A percentile compares a stretch with the other conserved stretches of the same genome.
These are phyloP conservation scores for Eurotiales sp. DNA, from an alignment of 2,329 filamentous ascomycete genomes.

Conservation along the genomic window DNA sequence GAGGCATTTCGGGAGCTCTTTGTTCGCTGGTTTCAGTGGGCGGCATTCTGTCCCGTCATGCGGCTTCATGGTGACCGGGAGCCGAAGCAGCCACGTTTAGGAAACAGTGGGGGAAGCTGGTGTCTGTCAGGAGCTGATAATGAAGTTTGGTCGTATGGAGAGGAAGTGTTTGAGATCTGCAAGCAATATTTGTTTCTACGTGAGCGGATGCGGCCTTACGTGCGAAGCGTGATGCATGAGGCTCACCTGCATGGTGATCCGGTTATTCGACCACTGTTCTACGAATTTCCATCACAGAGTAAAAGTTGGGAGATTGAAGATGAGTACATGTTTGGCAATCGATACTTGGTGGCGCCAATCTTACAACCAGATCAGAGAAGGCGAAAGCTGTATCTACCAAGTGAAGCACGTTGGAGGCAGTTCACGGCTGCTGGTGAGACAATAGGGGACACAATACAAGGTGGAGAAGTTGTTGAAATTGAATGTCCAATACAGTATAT, in stretches of 20 bases:
- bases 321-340: slow-evolving; percentile 63
- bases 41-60: slow-evolving; percentile 64
- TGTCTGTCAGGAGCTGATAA: slow-evolving; percentile 51
- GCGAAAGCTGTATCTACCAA: slow-evolving; percentile 52
- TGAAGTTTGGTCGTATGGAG: slow-evolving; percentile 65
- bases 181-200: slow-evolving; percentile 57
- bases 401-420: slow-evolving; percentile 41
- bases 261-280: slow-evolving; percentile 61
- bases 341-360: slow-evolving; percentile 57
- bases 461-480: slow-evolving; percentile 40
- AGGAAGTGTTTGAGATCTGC: slow-evolving; percentile 57
- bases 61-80: slow-evolving; percentile 63
- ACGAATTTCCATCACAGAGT: slow-evolving; percentile 57
- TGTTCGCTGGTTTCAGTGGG: slow-evolving; percentile 67
- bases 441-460: slow-evolving; percentile 20
- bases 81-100: slow-evolving; percentile 48
- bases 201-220: slow-evolving; percentile 58
- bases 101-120: slow-evolving; percentile 31
- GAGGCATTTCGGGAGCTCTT: slow-evolving; percentile 59
- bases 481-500: slow-evolving; percentile 45
- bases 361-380: slow-evolving; percentile 45
- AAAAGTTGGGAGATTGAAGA: slow-evolving; percentile 55
- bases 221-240: slow-evolving; percentile 54
- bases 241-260: slow-evolving; percentile 59
- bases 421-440: slow-evolving; percentile 17